Evolutionary conservation across 805 yeast genomes (phyloP).

Genomic region (Candida dajiaensis): DNA sequence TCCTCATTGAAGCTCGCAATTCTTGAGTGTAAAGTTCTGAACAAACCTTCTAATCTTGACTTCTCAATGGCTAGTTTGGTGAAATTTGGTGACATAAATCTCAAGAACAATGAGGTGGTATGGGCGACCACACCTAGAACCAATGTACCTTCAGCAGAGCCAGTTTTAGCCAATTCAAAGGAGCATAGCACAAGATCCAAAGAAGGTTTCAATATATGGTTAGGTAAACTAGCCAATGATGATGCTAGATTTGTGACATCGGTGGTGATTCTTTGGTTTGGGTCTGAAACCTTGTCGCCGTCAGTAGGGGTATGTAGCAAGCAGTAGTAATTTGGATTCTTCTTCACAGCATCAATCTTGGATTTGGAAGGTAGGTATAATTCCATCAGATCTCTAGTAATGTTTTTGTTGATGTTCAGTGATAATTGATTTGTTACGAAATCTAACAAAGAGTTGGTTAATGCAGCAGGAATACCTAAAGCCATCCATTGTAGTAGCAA

Average conservation of each 20-base stretch:
- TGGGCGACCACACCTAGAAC: conserved; percentile 77
- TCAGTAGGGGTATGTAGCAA: conserved; percentile 50
- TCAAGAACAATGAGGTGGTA: conserved; percentile 65
- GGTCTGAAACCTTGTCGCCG: conserved; percentile 49
- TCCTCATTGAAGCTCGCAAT: conserved; percentile 78
- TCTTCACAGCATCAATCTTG: conserved; percentile 26
- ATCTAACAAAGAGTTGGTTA: conserved; percentile 64
- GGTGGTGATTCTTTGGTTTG: conserved; percentile 78
- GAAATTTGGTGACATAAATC: conserved; percentile 83
- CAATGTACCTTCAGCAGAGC: conserved; percentile 66
- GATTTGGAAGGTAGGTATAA: conserved; percentile 60
- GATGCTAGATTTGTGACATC: conserved; percentile 71
- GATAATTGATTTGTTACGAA: conserved; percentile 56
- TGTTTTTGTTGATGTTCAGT: conserved; percentile 51
- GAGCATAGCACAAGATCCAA: conserved; percentile 78
- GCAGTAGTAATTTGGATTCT: conserved; percentile 66
- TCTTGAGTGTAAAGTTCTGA: conserved; percentile 77
- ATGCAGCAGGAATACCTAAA: conserved; percentile 80
- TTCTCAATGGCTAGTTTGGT: conserved; percentile 71
- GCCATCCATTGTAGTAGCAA: conserved; percentile 72
- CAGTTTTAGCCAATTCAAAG: conserved; percentile 50
- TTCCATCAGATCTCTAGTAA: conserved; percentile 59
- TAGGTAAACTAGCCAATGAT: conserved; percentile 68
- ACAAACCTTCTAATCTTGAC: conserved; percentile 79
- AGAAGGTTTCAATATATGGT: conserved; percentile 78